Evolutionary conservation across 2,329 filamentous ascomycete species (phyloP).

Genomic region (Ophidiomyces ophidiicola): DNA sequence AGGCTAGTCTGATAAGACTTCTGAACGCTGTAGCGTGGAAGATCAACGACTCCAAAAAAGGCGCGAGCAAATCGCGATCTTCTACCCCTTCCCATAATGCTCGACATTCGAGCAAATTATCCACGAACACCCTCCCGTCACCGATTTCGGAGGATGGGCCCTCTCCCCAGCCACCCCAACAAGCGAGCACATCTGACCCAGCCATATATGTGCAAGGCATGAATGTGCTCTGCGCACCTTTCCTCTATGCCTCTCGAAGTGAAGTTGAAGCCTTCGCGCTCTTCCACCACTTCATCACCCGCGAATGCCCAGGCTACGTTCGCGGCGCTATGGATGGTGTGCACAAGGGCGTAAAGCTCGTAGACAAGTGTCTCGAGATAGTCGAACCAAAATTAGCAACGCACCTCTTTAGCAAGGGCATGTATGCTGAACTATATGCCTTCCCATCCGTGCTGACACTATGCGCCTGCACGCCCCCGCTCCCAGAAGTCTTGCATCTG

Average conservation of each 20-base stretch:
- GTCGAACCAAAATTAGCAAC: constrained; percentile 78
- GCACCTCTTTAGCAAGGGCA: constrained; percentile 72
- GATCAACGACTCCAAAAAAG: constrained; percentile 60
- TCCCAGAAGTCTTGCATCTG: constrained; percentile 81
- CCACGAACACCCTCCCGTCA: constrained; percentile 43
- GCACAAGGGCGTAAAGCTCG: constrained; percentile 76
- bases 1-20: constrained; percentile 85
- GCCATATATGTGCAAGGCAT: constrained; percentile 96
- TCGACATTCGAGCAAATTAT: constrained; percentile 7
- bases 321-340: constrained; percentile 95
- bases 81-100: constrained; percentile 25
- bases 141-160: constrained; percentile 47
- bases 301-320: constrained; percentile 86
- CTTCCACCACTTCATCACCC: constrained; percentile 76
- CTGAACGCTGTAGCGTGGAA: constrained; percentile 94
- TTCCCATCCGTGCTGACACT: constrained; percentile 91
- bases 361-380: constrained; percentile 82
- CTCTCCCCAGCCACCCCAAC: constrained; percentile 15
- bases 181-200: constrained; percentile 50
- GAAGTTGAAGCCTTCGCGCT: constrained; percentile 90
- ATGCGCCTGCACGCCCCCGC: constrained; percentile 85
- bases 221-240: constrained; percentile 94
- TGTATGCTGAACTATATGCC: constrained; percentile 89
- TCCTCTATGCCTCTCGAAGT: constrained; percentile 85
- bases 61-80: constrained; percentile 23